phyloP scores from a whole-genome alignment of 1,284 basidiomycete species.

The Trametes versicolor region DNA sequence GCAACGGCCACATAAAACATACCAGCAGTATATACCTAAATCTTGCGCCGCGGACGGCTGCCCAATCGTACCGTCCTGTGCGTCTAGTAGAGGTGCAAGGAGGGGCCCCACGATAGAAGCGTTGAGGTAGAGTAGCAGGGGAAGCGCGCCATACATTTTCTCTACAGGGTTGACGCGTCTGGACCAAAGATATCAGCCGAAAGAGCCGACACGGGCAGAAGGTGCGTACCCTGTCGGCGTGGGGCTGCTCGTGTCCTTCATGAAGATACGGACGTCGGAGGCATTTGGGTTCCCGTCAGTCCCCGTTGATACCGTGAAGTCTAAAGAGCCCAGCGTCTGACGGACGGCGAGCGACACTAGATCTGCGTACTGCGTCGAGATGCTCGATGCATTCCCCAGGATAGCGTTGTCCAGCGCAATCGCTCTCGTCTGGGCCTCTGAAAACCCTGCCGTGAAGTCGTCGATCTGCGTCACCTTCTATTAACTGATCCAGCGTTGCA shows the following conservation, averaged over 20 bases:
- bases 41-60: slow-evolving; percentile 51
- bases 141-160: slow-evolving; percentile 56
- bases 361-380: slow-evolving; percentile 48
- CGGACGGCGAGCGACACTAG: slow-evolving; percentile 52
- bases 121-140: slow-evolving; percentile 57
- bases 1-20: background rate
- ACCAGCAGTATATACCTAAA: slow-evolving; percentile 44
- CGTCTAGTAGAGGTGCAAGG: slow-evolving; percentile 56
- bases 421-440: slow-evolving; percentile 34
- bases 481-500: background rate
- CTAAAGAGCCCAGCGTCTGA: slow-evolving; percentile 52
- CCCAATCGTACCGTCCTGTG: slow-evolving; percentile 43
- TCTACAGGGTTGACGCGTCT: slow-evolving; percentile 55
- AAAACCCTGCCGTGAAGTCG: slow-evolving; percentile 39
- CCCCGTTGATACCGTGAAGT: slow-evolving; percentile 47
- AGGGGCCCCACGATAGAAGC: slow-evolving; percentile 50
- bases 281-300: slow-evolving; percentile 46
- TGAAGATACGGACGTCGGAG: slow-evolving; percentile 56
- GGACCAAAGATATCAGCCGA: background rate
- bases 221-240: background rate
- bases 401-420: slow-evolving; percentile 41
- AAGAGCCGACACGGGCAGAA: background rate
- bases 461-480: slow-evolving; percentile 33
- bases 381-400: slow-evolving; percentile 31
- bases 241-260: slow-evolving; percentile 46